A percentile compares a stretch with the other conserved stretches of the same genome.
Conservation (phyloP, 1,284 basidiomycete species). For the Cryptococcus sp. region DNA sequence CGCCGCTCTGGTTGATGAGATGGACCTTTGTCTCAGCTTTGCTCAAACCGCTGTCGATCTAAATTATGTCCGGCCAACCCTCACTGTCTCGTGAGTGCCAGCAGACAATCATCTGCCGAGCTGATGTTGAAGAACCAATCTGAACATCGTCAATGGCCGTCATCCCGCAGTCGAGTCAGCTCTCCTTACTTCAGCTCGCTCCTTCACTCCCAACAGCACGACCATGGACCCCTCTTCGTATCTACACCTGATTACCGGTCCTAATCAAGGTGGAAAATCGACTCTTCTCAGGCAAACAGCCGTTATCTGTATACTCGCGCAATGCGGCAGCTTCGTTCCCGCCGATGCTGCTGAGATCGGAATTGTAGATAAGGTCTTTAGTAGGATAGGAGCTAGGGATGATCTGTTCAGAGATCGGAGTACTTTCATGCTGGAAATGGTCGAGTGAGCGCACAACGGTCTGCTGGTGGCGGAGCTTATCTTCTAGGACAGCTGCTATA, state of each 20-base stretch:
- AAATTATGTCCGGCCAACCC: slow-evolving; percentile 65
- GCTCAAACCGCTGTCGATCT: slow-evolving; percentile 76
- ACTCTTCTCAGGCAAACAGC: slow-evolving; percentile 90
- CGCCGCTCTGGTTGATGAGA: slow-evolving; percentile 75
- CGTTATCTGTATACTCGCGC: slow-evolving; percentile 83
- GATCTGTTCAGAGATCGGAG: slow-evolving; percentile 88
- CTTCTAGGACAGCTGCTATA: slow-evolving; percentile 49
- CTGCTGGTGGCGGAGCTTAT: background rate
- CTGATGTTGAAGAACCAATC: slow-evolving; percentile 54
- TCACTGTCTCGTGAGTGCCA: slow-evolving; percentile 65
- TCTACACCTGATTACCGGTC: slow-evolving; percentile 81
- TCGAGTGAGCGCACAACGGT: slow-evolving; percentile 30
- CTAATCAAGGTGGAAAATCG: slow-evolving; percentile 93
- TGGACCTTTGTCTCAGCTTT: slow-evolving; percentile 80
- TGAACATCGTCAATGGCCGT: slow-evolving; percentile 71
- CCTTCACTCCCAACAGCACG: slow-evolving; percentile 80
- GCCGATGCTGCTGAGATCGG: slow-evolving; percentile 74
- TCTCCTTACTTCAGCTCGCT: slow-evolving; percentile 65
- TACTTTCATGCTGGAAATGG: slow-evolving; percentile 66
- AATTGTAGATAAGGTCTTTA: slow-evolving; percentile 86
- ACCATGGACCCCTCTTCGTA: slow-evolving; percentile 58
- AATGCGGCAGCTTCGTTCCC: slow-evolving; percentile 89
- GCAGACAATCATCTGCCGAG: background rate
- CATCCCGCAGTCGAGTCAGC: slow-evolving; percentile 93
- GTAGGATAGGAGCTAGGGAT: slow-evolving; percentile 91